phyloP scores from a whole-genome alignment of 2,329 filamentous ascomycete genomes.

The Plenodomus lindquistii region DNA sequence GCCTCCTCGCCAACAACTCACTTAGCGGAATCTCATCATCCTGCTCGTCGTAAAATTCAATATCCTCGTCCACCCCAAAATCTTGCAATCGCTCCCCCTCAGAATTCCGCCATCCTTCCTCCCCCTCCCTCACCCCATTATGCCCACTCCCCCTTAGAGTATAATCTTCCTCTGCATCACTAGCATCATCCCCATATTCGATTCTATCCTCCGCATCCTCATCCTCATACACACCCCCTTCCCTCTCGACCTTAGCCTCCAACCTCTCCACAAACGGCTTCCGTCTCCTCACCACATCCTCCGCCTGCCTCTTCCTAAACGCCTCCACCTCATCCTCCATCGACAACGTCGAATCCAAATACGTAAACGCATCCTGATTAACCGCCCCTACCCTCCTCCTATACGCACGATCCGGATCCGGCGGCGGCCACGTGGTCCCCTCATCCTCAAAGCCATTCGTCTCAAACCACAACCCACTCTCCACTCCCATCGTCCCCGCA shows the following conservation, averaged over 20 bases:
- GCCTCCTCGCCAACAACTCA: slow-evolving; percentile 58
- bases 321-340: slow-evolving; percentile 53
- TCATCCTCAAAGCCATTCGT: slow-evolving; percentile 74
- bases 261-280: slow-evolving; percentile 49
- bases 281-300: slow-evolving; percentile 52
- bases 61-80: slow-evolving; percentile 79
- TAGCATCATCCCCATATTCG: slow-evolving; percentile 29
- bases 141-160: slow-evolving; percentile 13
- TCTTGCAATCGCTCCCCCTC: slow-evolving; percentile 76
- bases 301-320: slow-evolving; percentile 58
- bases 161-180: slow-evolving; percentile 22
- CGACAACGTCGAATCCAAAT: slow-evolving; percentile 42
- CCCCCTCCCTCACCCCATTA: slow-evolving; percentile 48
- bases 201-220: slow-evolving; percentile 13
- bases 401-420: slow-evolving; percentile 52
- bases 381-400: slow-evolving; percentile 10
- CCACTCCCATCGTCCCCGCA: slow-evolving; percentile 53
- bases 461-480: slow-evolving; percentile 64
- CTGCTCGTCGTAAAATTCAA: slow-evolving; percentile 67
- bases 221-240: slow-evolving; percentile 1
- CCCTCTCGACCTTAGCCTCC: slow-evolving; percentile 22
- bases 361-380: slow-evolving; percentile 43
- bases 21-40: slow-evolving; percentile 71
- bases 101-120: slow-evolving; percentile 70
- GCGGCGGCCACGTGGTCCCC: slow-evolving; percentile 51